Percentiles rank a stretch among this genome's conserved stretches.
Conservation (phyloP, 169 alveolate genomes). For the Plasmodium coatneyi region DNA sequence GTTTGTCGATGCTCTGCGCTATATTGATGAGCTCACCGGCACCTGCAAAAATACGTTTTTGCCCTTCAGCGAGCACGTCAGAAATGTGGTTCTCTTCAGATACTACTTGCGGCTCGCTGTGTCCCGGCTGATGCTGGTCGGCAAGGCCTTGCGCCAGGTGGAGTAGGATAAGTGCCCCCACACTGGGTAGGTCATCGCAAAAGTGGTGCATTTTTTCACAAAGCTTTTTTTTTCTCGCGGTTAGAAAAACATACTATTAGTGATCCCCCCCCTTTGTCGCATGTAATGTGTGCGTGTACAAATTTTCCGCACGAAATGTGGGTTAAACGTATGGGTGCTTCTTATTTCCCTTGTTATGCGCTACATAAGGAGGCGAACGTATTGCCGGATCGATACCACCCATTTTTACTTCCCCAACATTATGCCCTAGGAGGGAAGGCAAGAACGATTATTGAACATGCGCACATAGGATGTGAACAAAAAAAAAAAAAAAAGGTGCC, state of each 20-base stretch:
- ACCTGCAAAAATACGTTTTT: conserved; percentile 19
- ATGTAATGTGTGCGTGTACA: background rate
- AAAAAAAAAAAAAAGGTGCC: background rate
- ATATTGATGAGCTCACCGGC: conserved; percentile 59
- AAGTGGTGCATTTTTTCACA: background rate
- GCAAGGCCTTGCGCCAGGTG: conserved; percentile 15
- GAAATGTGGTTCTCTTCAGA: conserved; percentile 33
- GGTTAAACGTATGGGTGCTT: background rate
- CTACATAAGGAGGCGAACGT: background rate
- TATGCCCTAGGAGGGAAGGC: background rate
- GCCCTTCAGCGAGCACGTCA: conserved; percentile 48
- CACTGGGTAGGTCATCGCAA: background rate
- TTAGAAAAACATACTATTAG: background rate
- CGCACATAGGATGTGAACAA: background rate
- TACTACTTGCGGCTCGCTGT: conserved; percentile 43
- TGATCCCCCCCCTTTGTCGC: background rate
- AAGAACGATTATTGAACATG: background rate
- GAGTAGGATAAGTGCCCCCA: background rate
- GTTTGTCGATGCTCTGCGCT: conserved; percentile 37
- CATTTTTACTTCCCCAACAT: background rate
- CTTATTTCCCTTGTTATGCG: background rate
- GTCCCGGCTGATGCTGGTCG: conserved; percentile 23
- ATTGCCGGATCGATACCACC: background rate
- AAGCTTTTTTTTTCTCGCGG: background rate
- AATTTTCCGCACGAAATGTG: background rate